These are phyloP conservation scores for Trametes coccinea DNA, from an alignment of 768 basidiomycete genomes.

Conservation along the genomic window DNA sequence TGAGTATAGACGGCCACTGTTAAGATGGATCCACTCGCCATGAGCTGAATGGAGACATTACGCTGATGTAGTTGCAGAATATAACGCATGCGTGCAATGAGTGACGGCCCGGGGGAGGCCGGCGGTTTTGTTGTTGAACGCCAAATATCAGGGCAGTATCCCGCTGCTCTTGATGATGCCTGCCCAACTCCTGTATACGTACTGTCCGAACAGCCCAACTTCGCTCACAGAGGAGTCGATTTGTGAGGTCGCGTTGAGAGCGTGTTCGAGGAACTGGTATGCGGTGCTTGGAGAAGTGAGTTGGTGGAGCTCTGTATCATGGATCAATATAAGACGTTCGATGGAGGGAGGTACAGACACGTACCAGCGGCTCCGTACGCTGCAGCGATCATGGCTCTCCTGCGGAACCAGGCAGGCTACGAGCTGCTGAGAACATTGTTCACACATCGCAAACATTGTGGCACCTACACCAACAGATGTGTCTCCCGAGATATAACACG, in stretches of 20 bases:
- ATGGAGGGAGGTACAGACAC: neutral
- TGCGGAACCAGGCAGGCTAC: conserved; percentile 74
- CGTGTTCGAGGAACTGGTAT: conserved; percentile 60
- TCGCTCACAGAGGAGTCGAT: conserved; percentile 53
- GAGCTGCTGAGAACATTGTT: neutral
- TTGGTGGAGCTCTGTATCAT: conserved; percentile 69
- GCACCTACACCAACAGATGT: conserved; percentile 54
- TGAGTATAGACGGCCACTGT: too few relatives aligned
- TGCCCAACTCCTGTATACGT: conserved; percentile 67
- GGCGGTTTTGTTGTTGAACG: neutral
- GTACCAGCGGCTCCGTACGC: conserved; percentile 63
- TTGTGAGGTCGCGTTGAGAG: conserved; percentile 51
- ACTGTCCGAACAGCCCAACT: conserved; percentile 54
- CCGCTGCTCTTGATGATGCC: conserved; percentile 73
- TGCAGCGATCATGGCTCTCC: conserved; percentile 61
- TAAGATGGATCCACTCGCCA: too few relatives aligned
- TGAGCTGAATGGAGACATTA: too few relatives aligned
- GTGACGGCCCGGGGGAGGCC: too few relatives aligned
- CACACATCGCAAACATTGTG: neutral
- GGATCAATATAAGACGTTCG: neutral
- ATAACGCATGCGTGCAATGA: too few relatives aligned
- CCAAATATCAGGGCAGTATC: conserved; percentile 28
- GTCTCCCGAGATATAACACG: conserved; percentile 61
- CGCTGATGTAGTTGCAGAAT: too few relatives aligned
- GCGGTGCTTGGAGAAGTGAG: conserved; percentile 74